Evolutionary conservation across 106 monocot genomes (phyloP).

Genomic region (Dioscorea dumetorum): DNA sequence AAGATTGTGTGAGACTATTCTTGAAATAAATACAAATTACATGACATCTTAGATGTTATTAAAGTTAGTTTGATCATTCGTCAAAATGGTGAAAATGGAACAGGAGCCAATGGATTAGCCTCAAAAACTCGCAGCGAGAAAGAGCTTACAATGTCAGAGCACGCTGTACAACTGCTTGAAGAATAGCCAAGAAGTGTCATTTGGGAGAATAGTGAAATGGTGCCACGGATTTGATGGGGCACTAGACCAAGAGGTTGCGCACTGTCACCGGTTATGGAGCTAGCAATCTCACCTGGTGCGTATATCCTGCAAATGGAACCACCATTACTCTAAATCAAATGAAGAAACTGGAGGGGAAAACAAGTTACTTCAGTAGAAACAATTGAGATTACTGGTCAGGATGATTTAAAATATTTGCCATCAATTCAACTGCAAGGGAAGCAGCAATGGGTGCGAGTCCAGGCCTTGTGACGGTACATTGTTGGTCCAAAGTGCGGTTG

Average conservation of each 20-base stretch:
- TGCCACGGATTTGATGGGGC: slow-evolving; percentile 94
- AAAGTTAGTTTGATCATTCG: too few species aligned
- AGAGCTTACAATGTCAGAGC: slow-evolving; percentile 60
- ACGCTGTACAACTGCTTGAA: slow-evolving; percentile 85
- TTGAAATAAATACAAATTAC: too few species aligned
- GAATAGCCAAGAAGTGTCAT: slow-evolving; percentile 73
- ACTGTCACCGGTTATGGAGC: slow-evolving; percentile 23
- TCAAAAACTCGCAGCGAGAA: background rate
- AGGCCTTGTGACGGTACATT: slow-evolving; percentile 96
- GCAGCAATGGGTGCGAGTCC: slow-evolving; percentile 91
- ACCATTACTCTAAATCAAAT: background rate
- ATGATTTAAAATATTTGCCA: slow-evolving; percentile 85
- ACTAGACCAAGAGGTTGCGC: slow-evolving; percentile 78
- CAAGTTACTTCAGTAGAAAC: background rate
- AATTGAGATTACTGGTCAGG: slow-evolving; percentile 53
- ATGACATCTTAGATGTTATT: too few species aligned
- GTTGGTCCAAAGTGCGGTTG: slow-evolving; percentile 94
- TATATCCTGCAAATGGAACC: slow-evolving; percentile 46
- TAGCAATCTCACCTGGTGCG: slow-evolving; percentile 75
- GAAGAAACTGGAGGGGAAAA: background rate
- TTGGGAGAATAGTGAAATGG: slow-evolving; percentile 65
- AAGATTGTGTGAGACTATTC: background rate
- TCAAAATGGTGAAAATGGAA: too few species aligned
- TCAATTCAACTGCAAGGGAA: slow-evolving; percentile 74
- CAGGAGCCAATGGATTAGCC: background rate